These are phyloP conservation scores for Filosporella fistucella DNA, from an alignment of 495 filamentous ascomycete species.

Conservation along the genomic window DNA sequence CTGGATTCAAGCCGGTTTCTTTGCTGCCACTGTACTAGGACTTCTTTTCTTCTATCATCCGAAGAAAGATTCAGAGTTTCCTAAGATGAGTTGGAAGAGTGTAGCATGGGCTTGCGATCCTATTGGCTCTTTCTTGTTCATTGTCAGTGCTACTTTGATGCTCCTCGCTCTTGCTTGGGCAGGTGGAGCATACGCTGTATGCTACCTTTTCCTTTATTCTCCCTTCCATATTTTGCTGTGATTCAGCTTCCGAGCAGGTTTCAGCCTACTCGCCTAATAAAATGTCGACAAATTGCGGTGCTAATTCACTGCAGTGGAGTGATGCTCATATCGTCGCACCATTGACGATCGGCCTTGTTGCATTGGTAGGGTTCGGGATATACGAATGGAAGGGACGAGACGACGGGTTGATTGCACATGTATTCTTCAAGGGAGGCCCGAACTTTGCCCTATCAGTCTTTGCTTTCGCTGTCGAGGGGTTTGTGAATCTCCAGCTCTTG, in stretches of 20 bases:
- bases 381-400: conserved; percentile 51
- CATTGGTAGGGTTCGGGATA: conserved; percentile 38
- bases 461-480: conserved; percentile 50
- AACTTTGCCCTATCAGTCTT: conserved; percentile 50
- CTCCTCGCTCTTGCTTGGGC: conserved; percentile 50
- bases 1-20: conserved; percentile 55
- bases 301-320: conserved; percentile 28
- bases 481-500: not conserved
- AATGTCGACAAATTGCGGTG: not conserved
- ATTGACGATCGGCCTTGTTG: conserved; percentile 37
- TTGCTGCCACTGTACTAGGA: conserved; percentile 38
- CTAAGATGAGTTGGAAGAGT: conserved; percentile 35
- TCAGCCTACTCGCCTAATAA: no score
- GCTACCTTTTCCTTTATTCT: no score
- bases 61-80: conserved; percentile 31
- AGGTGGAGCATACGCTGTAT: conserved; percentile 40
- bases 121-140: conserved; percentile 44
- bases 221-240: no score
- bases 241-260: no score
- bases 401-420: conserved; percentile 48
- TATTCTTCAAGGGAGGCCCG: conserved; percentile 46
- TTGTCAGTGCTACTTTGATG: conserved; percentile 41
- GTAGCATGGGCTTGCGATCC: conserved; percentile 48
- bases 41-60: conserved; percentile 48
- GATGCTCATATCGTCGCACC: conserved; percentile 44